Base-by-base conservation (phyloP, 202 grass and related monocot genomes). In the Eragrostis tef region DNA sequence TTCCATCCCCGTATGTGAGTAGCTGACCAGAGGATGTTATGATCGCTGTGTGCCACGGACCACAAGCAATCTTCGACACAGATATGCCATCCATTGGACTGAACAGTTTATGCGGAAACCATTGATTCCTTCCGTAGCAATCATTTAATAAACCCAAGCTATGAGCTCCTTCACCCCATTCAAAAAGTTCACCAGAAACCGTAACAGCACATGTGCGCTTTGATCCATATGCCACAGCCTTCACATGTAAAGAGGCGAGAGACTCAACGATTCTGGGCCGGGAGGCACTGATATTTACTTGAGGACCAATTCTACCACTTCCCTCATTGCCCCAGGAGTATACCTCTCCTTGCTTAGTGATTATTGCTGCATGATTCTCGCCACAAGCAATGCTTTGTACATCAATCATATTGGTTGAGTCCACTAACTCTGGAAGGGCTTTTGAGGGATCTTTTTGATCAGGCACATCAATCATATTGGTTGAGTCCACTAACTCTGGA, bases 271-370 rank as follows among this genome's bases (percentile, higher is more conserved):
- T 80, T 83, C 88, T 93, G 12, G 95, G 95, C 74, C 80, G 80
- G 7, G 82, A 83, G 4, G 64, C 81, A 51, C 83, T 86, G 44
- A 59, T 83, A 86, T 79, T 90, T 79, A 84, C 84, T 86, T 79
- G 89, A 72, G 87, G 77, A 19, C 88, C 92, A 79, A 90, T 71
- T 76, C 66, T 88, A n/a, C 74, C 77, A 39, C 58, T 68, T 69
- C 87, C 85, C 61, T 94, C 88, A 78, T 88, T 84, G 31, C 88
- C 90, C 92, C 95, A 98, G 39, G 88, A 93, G 74, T 93, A 98
- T 75, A 98, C 95, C 77, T 94, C 95, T 21, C 92, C 95, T 82
- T 90, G 88, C 78, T 91, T 98, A 46, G 92, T 98, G 58, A 98
- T 82, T 80, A 94, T 84, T 46, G 92, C 92, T 53, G 80, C 90